Base-by-base conservation (phyloP, 768 basidiomycete species). In the Amanita rimosa region DNA sequence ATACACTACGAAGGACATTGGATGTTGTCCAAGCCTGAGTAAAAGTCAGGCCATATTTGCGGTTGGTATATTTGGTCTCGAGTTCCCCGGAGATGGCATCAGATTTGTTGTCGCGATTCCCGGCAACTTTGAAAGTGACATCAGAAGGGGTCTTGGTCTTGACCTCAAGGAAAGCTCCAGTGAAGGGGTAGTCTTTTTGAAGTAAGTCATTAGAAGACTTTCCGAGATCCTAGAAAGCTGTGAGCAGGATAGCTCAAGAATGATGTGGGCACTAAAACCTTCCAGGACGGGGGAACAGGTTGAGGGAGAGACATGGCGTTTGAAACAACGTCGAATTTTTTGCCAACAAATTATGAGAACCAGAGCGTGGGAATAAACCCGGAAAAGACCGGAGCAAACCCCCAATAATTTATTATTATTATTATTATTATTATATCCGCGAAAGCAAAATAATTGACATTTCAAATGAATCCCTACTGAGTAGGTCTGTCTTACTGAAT, bases 121-220 rank as follows among this genome's bases (percentile, higher is more conserved):
- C 95, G 54, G 78, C 79, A 56, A 94, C 96, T 69, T 89, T 89
- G 86, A 99, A 98, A 64, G 82, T 73, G 58, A 96, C 91, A 62
- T 82, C 79, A 62, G 88, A 90, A 27, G 89, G 85, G 0, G 90
- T 86, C 63, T 83, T 78, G 50, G 89, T 93, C 74, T 92, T 93
- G 61, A 91, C 82, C 67, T 92, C 89, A 49, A 92, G 77, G 49
- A 73, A 65, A 50, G 73, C 76, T 27, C 79, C 79, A 46, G 71
- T 64, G 79, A 90, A 84, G 59, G 79, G 83, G 75, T 81, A 98
- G 75, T 99, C 96, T 75, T 85, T 92, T 65, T 75, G 74, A 58
- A 99, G 76, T 54, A 98, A 71, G 79, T 98, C 95, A 61, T 83
- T 89, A 68, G 92, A 90, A 57, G 92, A 93, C 80, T 97, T 98